phyloP scores from a whole-genome alignment of 176 grass and related monocot genomes.

The Elaeis guineensis region DNA sequence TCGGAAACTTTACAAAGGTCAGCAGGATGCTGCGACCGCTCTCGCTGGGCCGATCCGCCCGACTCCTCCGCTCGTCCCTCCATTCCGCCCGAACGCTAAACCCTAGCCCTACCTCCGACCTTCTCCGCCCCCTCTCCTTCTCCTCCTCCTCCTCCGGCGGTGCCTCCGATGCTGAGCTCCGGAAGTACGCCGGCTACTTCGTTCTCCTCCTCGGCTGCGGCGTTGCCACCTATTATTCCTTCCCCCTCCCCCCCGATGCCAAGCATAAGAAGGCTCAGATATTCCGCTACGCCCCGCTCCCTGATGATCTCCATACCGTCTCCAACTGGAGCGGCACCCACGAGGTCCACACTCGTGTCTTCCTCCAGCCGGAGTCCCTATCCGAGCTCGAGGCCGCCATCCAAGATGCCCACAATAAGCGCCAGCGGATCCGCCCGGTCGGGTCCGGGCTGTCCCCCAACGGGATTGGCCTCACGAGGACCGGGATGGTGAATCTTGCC shows the following conservation, averaged over 20 bases:
- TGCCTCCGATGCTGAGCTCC: constrained; percentile 37
- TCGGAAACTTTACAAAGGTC: no score
- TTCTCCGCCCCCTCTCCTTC: no score
- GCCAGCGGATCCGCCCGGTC: constrained; percentile 60
- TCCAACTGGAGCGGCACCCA: constrained; percentile 94
- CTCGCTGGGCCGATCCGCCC: no score
- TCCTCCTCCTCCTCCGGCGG: no score
- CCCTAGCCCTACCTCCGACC: no score
- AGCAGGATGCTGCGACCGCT: no score
- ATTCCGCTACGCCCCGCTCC: constrained; percentile 67
- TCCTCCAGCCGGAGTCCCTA: constrained; percentile 75
- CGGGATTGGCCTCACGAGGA: constrained; percentile 56
- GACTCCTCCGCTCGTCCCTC: no score
- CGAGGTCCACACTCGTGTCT: constrained; percentile 69
- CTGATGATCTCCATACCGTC: constrained; percentile 76
- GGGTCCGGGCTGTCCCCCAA: constrained; percentile 82
- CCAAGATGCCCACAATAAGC: constrained; percentile 41
- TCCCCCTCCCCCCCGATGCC: constrained; percentile 45
- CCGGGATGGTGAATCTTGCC: constrained; percentile 82
- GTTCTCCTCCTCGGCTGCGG: constrained; percentile 49
- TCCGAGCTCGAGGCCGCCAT: constrained; percentile 52
- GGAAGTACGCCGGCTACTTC: constrained; percentile 62
- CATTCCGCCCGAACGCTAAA: no score
- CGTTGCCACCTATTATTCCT: constrained; percentile 83
- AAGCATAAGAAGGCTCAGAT: constrained; percentile 86